Percentiles rank a stretch among this genome's conserved stretches.
phyloP scores from a whole-genome alignment of 768 basidiomycete genomes.

The Amanita jacksonii region DNA sequence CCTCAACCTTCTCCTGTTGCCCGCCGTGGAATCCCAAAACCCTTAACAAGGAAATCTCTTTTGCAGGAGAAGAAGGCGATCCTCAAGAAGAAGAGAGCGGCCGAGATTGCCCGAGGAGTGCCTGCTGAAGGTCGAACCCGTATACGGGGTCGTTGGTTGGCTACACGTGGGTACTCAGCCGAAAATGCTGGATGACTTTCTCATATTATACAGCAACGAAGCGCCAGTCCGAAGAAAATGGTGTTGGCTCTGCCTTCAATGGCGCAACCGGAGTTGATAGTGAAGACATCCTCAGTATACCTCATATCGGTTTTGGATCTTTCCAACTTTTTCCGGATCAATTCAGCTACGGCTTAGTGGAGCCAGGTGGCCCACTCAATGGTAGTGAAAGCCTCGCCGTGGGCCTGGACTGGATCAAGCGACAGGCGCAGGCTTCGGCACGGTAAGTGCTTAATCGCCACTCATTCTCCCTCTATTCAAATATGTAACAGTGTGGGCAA shows the following conservation, averaged over 20 bases:
- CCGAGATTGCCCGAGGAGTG: constrained; percentile 20
- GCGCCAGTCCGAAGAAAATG: constrained; percentile 30
- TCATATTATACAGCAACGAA: constrained; percentile 28
- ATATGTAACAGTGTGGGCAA: constrained; percentile 39
- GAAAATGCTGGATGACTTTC: constrained; percentile 6
- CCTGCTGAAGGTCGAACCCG: constrained; percentile 29
- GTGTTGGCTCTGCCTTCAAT: constrained; percentile 43
- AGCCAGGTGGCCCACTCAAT: constrained; percentile 37
- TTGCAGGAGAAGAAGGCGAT: constrained; percentile 39
- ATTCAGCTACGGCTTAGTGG: constrained; percentile 33
- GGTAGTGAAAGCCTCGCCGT: constrained; percentile 43
- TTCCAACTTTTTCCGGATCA: constrained; percentile 69
- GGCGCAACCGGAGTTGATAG: constrained; percentile 60
- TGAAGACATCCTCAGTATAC: constrained; percentile 51
- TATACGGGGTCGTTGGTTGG: constrained; percentile 51
- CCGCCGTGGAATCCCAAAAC: constrained; percentile 27
- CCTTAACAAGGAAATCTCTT: constrained; percentile 38
- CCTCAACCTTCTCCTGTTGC: constrained; percentile 27
- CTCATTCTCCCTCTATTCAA: not conserved
- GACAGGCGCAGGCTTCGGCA: constrained; percentile 33
- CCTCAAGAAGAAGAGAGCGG: constrained; percentile 34
- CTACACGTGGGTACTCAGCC: constrained; percentile 33
- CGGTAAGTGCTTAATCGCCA: constrained; percentile 25
- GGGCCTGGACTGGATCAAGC: constrained; percentile 49
- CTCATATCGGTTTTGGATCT: constrained; percentile 44